Percentiles rank a stretch among this genome's conserved stretches.
phyloP scores from a whole-genome alignment of 2,329 filamentous ascomycete species.

The Colletotrichum sp. region DNA sequence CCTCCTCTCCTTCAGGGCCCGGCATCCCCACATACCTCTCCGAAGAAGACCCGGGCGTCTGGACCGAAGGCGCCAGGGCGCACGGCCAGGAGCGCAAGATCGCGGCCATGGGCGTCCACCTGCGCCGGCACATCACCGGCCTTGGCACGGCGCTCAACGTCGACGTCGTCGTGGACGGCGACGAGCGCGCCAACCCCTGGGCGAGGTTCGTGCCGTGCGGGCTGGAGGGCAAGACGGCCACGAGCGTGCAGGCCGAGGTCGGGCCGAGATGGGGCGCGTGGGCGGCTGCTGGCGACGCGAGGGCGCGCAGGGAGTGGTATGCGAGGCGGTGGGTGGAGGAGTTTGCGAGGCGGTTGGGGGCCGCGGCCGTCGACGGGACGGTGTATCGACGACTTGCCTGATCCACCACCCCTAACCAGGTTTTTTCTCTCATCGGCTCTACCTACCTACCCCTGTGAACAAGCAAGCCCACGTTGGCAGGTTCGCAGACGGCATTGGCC shows the following conservation, averaged over 20 bases:
- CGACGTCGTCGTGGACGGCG: conserved; percentile 57
- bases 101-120: conserved; percentile 89
- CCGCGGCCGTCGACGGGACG: not conserved
- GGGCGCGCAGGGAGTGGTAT: not conserved
- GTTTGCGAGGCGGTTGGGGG: conserved; percentile 9
- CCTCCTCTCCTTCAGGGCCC: conserved; percentile 41
- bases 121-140: conserved; percentile 81
- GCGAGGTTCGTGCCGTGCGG: conserved; percentile 88
- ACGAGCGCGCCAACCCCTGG: conserved; percentile 55
- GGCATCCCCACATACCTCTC: conserved; percentile 63
- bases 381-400: not conserved
- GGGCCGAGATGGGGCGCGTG: conserved; percentile 19
- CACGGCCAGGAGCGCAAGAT: conserved; percentile 69
- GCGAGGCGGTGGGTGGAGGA: conserved; percentile 17
- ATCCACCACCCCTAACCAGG: not conserved
- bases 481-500: not conserved
- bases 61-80: conserved; percentile 54
- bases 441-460: not conserved
- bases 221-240: conserved; percentile 77
- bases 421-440: not conserved
- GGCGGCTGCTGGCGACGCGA: not conserved
- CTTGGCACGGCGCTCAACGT: conserved; percentile 86
- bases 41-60: conserved; percentile 85
- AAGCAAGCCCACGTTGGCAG: not conserved
- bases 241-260: conserved; percentile 69